Conservation (phyloP, 441 rosid species). For the Aleurites moluccanus region DNA sequence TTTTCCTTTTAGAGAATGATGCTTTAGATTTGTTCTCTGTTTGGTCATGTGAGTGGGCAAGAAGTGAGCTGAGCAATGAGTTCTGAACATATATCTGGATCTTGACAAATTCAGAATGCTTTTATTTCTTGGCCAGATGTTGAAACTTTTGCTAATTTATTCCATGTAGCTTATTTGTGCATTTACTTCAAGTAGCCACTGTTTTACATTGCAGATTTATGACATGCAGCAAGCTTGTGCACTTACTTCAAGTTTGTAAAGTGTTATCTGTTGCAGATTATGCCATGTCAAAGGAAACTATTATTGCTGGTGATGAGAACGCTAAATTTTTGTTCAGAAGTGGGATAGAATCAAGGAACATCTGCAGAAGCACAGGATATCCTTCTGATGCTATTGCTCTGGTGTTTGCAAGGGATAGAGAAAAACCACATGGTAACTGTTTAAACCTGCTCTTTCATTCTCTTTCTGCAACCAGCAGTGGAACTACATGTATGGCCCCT, state of each 20-base stretch:
- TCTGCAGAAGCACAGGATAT: slow-evolving; percentile 13
- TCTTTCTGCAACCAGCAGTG: background rate
- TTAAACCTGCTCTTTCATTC: slow-evolving; percentile 6
- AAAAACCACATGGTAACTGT: slow-evolving; percentile 54
- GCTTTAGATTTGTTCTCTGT: background rate
- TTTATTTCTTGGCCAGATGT: background rate
- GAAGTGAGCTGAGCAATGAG: background rate
- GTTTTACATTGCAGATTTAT: slow-evolving; percentile 41
- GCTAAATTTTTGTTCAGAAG: slow-evolving; percentile 45
- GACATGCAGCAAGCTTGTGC: slow-evolving; percentile 36
- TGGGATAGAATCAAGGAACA: slow-evolving; percentile 31
- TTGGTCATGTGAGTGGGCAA: background rate
- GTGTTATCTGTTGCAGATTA: slow-evolving; percentile 43
- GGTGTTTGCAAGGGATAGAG: slow-evolving; percentile 67
- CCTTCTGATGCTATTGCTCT: slow-evolving; percentile 47
- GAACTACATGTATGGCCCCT: background rate
- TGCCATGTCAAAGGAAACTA: slow-evolving; percentile 67
- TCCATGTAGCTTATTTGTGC: background rate
- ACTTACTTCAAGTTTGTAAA: slow-evolving; percentile 10
- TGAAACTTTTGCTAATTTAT: background rate
- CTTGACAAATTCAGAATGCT: background rate
- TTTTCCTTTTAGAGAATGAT: background rate
- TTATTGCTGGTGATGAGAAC: slow-evolving; percentile 66
- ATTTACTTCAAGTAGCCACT: slow-evolving; percentile 2
- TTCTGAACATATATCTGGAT: background rate